A percentile compares a stretch with the other conserved stretches of the same genome.
Conservation (phyloP, 139 green algal species). For the Tetradesmus lagerheimii region DNA sequence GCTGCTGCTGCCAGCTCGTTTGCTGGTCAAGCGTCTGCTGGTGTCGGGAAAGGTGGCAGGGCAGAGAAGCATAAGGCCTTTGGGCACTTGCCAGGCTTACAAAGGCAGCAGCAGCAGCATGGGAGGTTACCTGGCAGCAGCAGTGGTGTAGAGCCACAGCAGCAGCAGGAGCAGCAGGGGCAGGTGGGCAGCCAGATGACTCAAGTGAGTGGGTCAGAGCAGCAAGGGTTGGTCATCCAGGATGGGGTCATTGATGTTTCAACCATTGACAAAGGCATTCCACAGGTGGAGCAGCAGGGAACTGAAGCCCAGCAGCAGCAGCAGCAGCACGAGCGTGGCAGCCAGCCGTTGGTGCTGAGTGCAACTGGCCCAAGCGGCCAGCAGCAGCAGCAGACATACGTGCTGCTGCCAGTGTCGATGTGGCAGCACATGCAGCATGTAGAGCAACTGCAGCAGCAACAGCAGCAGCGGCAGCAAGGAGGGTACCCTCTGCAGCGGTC, state of each 20-base stretch:
- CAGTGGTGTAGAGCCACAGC: background rate
- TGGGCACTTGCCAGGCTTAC: background rate
- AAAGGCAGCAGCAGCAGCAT: background rate
- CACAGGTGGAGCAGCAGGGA: background rate
- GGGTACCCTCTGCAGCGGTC: background rate
- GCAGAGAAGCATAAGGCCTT: background rate
- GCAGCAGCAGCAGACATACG: slow-evolving; percentile 17
- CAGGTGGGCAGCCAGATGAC: background rate
- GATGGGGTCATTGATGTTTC: background rate
- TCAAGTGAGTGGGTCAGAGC: no score
- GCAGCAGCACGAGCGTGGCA: background rate
- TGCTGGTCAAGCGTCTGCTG: background rate
- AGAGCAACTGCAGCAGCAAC: slow-evolving; percentile 8
- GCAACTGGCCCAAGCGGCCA: background rate
- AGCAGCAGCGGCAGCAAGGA: slow-evolving; percentile 8
- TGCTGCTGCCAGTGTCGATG: slow-evolving; percentile 24
- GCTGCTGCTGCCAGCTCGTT: background rate
- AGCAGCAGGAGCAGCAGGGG: background rate
- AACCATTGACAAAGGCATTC: background rate
- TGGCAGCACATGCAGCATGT: background rate
- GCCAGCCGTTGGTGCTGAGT: background rate
- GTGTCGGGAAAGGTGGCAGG: background rate
- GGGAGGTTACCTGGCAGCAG: background rate
- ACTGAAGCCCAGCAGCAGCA: background rate
- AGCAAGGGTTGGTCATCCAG: background rate